These are phyloP conservation scores for Claviceps pusilla DNA, from an alignment of 2,329 filamentous ascomycete genomes.

Conservation along the genomic window DNA sequence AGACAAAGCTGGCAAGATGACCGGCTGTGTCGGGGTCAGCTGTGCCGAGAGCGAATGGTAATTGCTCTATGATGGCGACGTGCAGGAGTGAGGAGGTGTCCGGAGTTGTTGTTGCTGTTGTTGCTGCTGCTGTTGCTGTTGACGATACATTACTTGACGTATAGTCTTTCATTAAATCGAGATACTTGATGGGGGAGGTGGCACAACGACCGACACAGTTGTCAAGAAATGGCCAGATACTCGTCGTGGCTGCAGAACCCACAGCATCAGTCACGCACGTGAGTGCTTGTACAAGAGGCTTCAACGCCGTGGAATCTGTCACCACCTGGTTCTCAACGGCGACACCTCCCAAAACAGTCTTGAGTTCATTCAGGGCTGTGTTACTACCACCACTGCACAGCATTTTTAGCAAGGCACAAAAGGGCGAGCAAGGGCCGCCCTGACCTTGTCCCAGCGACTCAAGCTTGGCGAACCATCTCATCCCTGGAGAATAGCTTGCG, in stretches of 20 bases:
- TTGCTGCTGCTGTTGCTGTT: background rate
- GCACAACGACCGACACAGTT: constrained; percentile 67
- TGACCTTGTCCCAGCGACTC: constrained; percentile 37
- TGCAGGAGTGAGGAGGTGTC: constrained; percentile 43
- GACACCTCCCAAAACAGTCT: constrained; percentile 43
- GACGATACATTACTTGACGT: constrained; percentile 15
- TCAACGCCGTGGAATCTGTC: constrained; percentile 32
- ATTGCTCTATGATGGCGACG: constrained; percentile 61
- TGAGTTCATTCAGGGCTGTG: constrained; percentile 28
- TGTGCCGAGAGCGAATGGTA: constrained; percentile 49
- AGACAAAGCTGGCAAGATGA: constrained; percentile 42
- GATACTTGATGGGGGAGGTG: constrained; percentile 66
- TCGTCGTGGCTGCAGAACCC: constrained; percentile 17
- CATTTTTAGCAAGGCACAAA: constrained; percentile 50
- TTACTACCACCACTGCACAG: constrained; percentile 17
- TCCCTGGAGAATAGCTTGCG: constrained; percentile 63
- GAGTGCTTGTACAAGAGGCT: constrained; percentile 28
- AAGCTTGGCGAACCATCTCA: constrained; percentile 78
- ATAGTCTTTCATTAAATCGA: constrained; percentile 49
- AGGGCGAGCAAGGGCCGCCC: constrained; percentile 37
- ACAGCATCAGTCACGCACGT: constrained; percentile 10
- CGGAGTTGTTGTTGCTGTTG: constrained; percentile 3
- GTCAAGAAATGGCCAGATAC: constrained; percentile 59
- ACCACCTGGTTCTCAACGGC: constrained; percentile 53
- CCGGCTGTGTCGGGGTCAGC: constrained; percentile 27